Evolutionary conservation across 2,329 filamentous ascomycete species (phyloP).

Genomic region (Trichoderma cornu-damae): DNA sequence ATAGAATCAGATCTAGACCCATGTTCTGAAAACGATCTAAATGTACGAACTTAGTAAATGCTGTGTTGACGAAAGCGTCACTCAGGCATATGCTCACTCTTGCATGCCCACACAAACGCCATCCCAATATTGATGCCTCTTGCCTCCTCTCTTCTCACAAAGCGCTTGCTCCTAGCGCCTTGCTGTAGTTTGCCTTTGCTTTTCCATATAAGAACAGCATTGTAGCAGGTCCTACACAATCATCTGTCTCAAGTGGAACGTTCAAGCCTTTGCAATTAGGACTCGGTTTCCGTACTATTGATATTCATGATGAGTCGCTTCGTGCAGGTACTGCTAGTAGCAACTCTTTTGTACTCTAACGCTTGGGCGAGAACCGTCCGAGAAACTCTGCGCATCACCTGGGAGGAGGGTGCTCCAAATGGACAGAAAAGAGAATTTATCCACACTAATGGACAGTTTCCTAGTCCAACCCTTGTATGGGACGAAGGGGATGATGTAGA

Average conservation of each 20-base stretch:
- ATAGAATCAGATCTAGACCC: too few relatives aligned
- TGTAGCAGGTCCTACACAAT: neutral
- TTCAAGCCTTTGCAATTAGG: neutral
- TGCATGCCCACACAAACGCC: neutral
- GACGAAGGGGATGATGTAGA: slow-evolving; percentile 22
- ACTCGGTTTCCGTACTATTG: neutral
- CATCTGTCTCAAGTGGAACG: neutral
- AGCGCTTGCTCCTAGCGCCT: neutral
- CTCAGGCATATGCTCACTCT: neutral
- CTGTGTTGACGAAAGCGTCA: neutral
- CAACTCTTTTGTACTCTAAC: neutral
- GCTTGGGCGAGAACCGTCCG: neutral
- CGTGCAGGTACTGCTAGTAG: neutral
- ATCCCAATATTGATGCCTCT: neutral
- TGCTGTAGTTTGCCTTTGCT: neutral
- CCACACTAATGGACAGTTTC: slow-evolving; percentile 20
- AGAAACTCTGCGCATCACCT: slow-evolving; percentile 13
- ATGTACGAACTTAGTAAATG: too few relatives aligned
- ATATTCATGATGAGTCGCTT: slow-evolving; percentile 2
- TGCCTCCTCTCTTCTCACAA: neutral
- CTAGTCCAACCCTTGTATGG: slow-evolving; percentile 17
- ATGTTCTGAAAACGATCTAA: too few relatives aligned
- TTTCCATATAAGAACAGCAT: neutral
- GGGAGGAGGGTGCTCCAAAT: slow-evolving; percentile 20
- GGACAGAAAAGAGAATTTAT: slow-evolving; percentile 19